A percentile compares a stretch with the other conserved stretches of the same genome.
Evolutionary conservation across 306 rosid species (phyloP).

Genomic region (Fragaria nilgerrensis): DNA sequence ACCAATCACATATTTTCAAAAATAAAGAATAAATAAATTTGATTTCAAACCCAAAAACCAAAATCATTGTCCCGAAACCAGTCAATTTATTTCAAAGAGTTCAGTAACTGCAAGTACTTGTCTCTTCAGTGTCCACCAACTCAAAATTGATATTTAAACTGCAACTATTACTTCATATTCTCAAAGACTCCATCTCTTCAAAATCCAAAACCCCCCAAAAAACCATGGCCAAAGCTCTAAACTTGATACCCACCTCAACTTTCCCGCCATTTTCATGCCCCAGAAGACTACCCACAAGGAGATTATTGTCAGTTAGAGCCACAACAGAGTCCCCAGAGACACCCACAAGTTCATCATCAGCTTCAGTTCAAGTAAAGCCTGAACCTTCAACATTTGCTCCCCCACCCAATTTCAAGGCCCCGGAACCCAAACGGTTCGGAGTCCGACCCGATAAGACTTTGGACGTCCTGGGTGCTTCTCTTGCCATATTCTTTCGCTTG

Average conservation of each 20-base stretch:
- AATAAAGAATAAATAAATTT: neutral
- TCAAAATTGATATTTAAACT: neutral
- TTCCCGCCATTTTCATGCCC: conserved; percentile 33
- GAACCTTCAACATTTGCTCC: conserved; percentile 38
- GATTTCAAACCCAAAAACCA: neutral
- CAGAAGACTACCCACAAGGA: conserved; percentile 27
- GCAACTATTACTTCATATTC: neutral
- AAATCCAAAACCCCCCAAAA: neutral
- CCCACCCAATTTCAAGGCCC: conserved; percentile 85
- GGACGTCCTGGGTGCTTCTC: conserved; percentile 59
- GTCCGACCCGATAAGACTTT: conserved; percentile 56
- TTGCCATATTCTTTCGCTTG: conserved; percentile 68
- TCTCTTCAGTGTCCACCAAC: neutral
- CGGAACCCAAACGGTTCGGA: conserved; percentile 78
- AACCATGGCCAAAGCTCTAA: conserved; percentile 58
- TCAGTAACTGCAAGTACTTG: neutral
- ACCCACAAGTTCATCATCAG: conserved; percentile 10
- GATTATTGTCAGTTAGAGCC: conserved; percentile 47
- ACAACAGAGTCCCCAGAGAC: conserved; percentile 44
- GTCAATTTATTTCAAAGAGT: neutral
- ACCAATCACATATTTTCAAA: conserved; percentile 7
- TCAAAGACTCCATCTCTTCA: neutral
- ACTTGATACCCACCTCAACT: conserved; percentile 38
- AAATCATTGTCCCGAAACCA: neutral
- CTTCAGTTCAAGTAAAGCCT: conserved; percentile 19